Conservation (phyloP, 331 rosid genomes). For the Acacia concinna region DNA sequence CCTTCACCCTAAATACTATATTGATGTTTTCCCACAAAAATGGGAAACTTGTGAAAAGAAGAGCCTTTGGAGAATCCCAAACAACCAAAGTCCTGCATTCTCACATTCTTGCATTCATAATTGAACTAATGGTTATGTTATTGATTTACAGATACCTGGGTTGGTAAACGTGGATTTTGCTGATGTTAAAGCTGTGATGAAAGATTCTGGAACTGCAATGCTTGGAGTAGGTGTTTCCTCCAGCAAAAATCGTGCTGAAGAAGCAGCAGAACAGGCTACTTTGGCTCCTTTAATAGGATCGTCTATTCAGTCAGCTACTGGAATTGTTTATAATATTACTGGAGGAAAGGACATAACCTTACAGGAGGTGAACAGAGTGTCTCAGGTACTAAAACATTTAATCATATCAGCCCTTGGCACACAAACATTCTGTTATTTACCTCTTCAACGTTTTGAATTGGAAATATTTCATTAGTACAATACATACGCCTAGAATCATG, state of each 20-base stretch:
- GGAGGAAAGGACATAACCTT: slow-evolving; percentile 98
- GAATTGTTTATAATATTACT: slow-evolving; percentile 93
- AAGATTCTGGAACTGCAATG: slow-evolving; percentile 99
- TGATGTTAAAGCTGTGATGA: slow-evolving; percentile 99
- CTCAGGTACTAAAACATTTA: slow-evolving; percentile 68
- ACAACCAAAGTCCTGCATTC: not conserved
- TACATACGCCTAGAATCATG: not conserved
- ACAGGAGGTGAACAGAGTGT: slow-evolving; percentile 96
- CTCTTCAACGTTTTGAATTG: slow-evolving; percentile 15
- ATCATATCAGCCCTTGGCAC: slow-evolving; percentile 21
- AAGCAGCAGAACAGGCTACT: slow-evolving; percentile 98
- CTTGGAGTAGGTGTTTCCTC: slow-evolving; percentile 99
- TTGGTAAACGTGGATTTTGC: slow-evolving; percentile 99
- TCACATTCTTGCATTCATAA: not conserved
- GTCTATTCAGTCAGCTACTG: slow-evolving; percentile 96
- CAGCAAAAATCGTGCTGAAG: slow-evolving; percentile 98
- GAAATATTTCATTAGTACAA: not conserved
- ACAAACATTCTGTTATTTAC: slow-evolving; percentile 16
- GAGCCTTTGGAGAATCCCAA: not conserved
- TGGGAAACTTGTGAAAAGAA: slow-evolving; percentile 12
- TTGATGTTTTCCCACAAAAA: slow-evolving; percentile 1
- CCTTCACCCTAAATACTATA: no score
- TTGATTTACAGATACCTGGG: slow-evolving; percentile 83
- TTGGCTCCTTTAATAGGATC: slow-evolving; percentile 97
- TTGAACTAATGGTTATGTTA: slow-evolving; percentile 8